Evolutionary conservation across 2,329 filamentous ascomycete species (phyloP), one percentile per base, ranked within the genome.

Genomic region (Calonectria hongkongensis): DNA sequence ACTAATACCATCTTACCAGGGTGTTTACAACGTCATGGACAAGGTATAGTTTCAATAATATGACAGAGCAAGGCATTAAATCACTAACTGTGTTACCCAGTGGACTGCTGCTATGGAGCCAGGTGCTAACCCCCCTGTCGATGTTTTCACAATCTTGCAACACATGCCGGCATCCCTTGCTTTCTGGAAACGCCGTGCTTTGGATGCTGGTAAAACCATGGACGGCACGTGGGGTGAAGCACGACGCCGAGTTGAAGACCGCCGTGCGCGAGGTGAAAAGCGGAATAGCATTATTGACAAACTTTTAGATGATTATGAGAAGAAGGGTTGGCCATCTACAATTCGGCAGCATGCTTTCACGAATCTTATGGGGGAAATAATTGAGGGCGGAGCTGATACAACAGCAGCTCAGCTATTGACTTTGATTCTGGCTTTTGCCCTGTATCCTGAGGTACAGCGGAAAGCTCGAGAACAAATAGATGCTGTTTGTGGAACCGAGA

Each of bases 381-480:
- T 66, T 4, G 64, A 66, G 33, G 64, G 45, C 3, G 64, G 64
- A 4, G 18, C 64, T 39, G 36, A 66, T n/a, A 66, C 64, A 1
- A 51, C 48, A 2, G 9, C 64, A 4, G n/a, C 45, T 2, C 43
- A 36, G 30, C 27, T 51, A 15, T 12, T 66, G 18, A 51, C 45
- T 2, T 12, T 54, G 2, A 27, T 66, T 10, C 47, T 18, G 15
- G 45, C 45, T 10, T 18, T 66, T 36, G 43, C 27, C n/a, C 9
- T 54, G 12, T 3, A 66, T 51, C 64, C 82, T 0, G 74, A 85
- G 2, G 82, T 86, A 1, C 83, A 85, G 27, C 74, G 78, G 25
- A 85, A 82, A 65, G 87, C 86, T 0, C 85, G 85, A 36, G 76
- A 75, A 8, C 83, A 88, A 70, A 81, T 88, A 25, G 85, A 87